phyloP scores from a whole-genome alignment of 2,329 filamentous ascomycete genomes.

The Aspergillus quadrilineatus region DNA sequence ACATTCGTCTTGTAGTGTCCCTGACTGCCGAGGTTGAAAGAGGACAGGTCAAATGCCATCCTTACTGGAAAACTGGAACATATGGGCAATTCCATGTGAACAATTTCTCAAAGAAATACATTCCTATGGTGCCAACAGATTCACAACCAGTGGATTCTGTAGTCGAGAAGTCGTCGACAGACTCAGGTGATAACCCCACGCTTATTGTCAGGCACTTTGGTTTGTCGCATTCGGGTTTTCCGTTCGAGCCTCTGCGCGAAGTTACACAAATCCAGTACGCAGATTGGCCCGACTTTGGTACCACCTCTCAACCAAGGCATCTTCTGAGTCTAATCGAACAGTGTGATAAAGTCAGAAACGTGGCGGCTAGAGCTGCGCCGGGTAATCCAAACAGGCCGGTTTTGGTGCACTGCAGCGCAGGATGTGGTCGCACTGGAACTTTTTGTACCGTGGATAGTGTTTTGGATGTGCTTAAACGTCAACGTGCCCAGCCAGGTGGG shows the following conservation, averaged over 20 bases:
- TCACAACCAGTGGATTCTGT: conserved; percentile 45
- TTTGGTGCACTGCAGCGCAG: conserved; percentile 92
- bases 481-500: conserved; percentile 46
- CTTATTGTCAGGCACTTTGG: conserved; percentile 86
- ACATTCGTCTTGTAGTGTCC: conserved; percentile 93
- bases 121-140: conserved; percentile 67
- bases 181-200: conserved; percentile 50
- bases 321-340: conserved; percentile 87
- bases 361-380: conserved; percentile 26
- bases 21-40: conserved; percentile 92
- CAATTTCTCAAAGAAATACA: conserved; percentile 75
- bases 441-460: conserved; percentile 97
- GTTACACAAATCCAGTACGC: conserved; percentile 94
- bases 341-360: conserved; percentile 65
- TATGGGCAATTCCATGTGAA: conserved; percentile 78
- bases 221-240: conserved; percentile 70
- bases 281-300: conserved; percentile 96
- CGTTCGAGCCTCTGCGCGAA: conserved; percentile 83
- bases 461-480: conserved; percentile 93
- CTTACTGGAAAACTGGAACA: conserved; percentile 80
- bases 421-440: conserved; percentile 90
- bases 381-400: conserved; percentile 65
- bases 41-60: conserved; percentile 89
- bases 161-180: conserved; percentile 24
- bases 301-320: conserved; percentile 83